phyloP scores from a whole-genome alignment of 352 stramenopile genomes.

The Pythium periplocum region DNA sequence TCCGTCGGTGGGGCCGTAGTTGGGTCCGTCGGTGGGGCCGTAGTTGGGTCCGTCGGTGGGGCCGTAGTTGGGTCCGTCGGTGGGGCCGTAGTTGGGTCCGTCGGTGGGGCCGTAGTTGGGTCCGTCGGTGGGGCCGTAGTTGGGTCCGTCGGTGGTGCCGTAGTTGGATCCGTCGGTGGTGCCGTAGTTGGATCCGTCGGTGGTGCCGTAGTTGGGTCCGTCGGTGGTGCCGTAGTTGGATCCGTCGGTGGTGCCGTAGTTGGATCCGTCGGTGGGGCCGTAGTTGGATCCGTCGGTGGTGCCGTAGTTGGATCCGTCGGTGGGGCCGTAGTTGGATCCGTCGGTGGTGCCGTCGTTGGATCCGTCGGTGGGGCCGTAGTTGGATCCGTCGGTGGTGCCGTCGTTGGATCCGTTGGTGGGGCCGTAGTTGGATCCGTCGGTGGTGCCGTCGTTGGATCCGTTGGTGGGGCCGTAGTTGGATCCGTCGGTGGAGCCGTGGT shows the following conservation, averaged over 20 bases:
- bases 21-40: background rate
- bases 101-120: background rate
- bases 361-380: background rate
- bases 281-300: conserved; percentile 1
- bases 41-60: conserved; percentile 1
- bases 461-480: no score
- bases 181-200: background rate
- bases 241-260: background rate
- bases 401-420: background rate
- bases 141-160: background rate
- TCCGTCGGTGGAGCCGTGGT: no score
- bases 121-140: conserved; percentile 1
- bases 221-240: background rate
- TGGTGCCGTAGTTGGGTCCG: background rate
- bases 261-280: background rate
- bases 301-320: background rate
- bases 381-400: background rate
- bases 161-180: background rate
- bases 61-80: conserved; percentile 3
- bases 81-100: background rate
- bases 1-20: background rate
- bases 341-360: conserved; percentile 2
- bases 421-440: background rate
- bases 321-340: conserved; percentile 3
- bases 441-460: no score